Evolutionary conservation across 257 asterid genomes (phyloP).

Genomic region (Cynanchum wilfordii): DNA sequence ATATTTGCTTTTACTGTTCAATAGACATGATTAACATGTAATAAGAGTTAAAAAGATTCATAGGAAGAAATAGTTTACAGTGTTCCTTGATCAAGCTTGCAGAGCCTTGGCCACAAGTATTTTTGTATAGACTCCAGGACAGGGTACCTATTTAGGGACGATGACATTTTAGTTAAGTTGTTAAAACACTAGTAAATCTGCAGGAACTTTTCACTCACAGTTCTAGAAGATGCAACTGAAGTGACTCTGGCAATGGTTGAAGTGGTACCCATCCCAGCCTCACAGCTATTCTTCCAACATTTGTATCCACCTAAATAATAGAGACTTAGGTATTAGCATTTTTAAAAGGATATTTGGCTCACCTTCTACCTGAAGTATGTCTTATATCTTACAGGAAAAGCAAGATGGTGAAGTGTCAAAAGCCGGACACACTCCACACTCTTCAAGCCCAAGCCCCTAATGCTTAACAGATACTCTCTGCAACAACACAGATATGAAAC

Average conservation of each 20-base stretch:
- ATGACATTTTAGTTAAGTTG: constrained; percentile 13
- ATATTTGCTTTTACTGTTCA: not conserved
- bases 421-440: constrained; percentile 98
- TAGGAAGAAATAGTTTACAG: constrained; percentile 26
- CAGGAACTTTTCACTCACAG: constrained; percentile 48
- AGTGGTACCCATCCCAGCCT: constrained; percentile 99
- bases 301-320: constrained; percentile 75
- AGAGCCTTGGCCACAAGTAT: constrained; percentile 54
- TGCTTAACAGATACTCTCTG: constrained; percentile 91
- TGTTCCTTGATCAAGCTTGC: constrained; percentile 55
- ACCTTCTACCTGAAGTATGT: not conserved
- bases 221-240: constrained; percentile 93
- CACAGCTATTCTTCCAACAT: constrained; percentile 98
- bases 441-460: constrained; percentile 92
- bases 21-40: not conserved
- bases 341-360: constrained; percentile 1
- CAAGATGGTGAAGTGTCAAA: constrained; percentile 96
- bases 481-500: constrained; percentile 20
- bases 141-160: constrained; percentile 36
- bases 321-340: constrained; percentile 17
- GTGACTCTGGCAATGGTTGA: constrained; percentile 95
- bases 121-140: constrained; percentile 49
- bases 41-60: not conserved
- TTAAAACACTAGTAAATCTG: not conserved
- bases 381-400: constrained; percentile 81